Evolutionary conservation across 2,329 filamentous ascomycete species (phyloP), one percentile per base, ranked within the genome.

Genomic region (Pezicula rhizophila): DNA sequence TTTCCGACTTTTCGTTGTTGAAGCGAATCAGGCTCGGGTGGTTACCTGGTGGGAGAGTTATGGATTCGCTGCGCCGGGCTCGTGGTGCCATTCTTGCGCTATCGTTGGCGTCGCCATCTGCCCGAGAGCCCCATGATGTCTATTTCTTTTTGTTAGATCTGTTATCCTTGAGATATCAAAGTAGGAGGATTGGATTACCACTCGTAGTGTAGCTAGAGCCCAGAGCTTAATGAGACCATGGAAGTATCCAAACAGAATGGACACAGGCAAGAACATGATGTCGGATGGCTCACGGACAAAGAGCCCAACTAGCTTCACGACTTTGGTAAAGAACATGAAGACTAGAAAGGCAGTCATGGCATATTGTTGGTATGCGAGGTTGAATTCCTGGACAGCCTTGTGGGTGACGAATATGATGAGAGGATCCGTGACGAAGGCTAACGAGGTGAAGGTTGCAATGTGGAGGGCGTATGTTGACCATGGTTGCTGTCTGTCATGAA

Each of bases 401-500:
- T 82, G 84, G 60, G 84, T 83, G 17, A 86, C 75, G 53, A 75
- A 78, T 53, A 92, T 75, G 45, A 93, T 75, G 34, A 89, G 72
- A 25, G 84, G 78, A 68, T 97, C 92, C 58, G 88, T 78, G 42
- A 85, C 66, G 54, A 96, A 82, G 26, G 91, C 89, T 62, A 95
- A 84, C 35, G 91, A 93, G 40, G 89, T 95, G 63, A 96, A 84
- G 14, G 92, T 97, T 23, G 92, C 93, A 64, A 96, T 75, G 70
- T 96, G 88, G 52, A 96, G 82, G 45, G 92, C 89, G 66, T 96
- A 97, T 11, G 89, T 87, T 69, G 86, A 95, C 90, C 91, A 97
- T 43, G 82, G 85, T 66, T 96, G 92, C 63, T 88, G 88, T 61
- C 91, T 96, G 54, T 49, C 15, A 54, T 58, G 33, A 20, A 38